Evolutionary conservation across 2,329 filamentous ascomycete species (phyloP).

Genomic region (Achaetomium macrosporum): DNA sequence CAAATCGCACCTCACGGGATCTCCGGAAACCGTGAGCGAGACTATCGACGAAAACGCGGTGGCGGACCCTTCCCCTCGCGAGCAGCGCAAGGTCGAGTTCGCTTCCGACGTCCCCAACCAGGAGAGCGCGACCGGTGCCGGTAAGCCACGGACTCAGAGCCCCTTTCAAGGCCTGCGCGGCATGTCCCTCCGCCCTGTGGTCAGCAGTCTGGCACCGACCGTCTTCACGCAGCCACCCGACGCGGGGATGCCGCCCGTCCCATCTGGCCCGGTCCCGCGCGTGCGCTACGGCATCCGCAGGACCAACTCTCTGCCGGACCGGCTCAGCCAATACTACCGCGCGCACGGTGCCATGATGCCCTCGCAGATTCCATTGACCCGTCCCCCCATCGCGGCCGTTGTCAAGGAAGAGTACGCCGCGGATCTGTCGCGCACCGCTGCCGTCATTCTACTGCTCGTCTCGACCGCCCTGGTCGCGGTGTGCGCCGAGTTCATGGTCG

Average conservation of each 20-base stretch:
- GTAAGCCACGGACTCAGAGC: conserved; percentile 30
- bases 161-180: conserved; percentile 52
- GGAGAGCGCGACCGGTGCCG: conserved; percentile 28
- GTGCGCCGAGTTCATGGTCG: conserved; percentile 66
- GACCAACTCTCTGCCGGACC: conserved; percentile 68
- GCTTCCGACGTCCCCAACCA: conserved; percentile 27
- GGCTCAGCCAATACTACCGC: conserved; percentile 48
- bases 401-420: conserved; percentile 37
- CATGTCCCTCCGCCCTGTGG: conserved; percentile 56
- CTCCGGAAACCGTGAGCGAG: conserved; percentile 26
- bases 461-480: conserved; percentile 61
- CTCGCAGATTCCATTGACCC: conserved; percentile 38
- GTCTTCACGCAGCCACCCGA: conserved; percentile 55
- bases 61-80: conserved; percentile 29
- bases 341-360: conserved; percentile 47
- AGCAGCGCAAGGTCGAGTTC: conserved; percentile 55
- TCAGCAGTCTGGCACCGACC: conserved; percentile 63
- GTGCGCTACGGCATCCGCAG: conserved; percentile 62
- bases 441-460: conserved; percentile 56
- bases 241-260: conserved; percentile 24
- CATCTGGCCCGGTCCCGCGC: conserved; percentile 46
- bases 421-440: conserved; percentile 49
- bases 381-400: conserved; percentile 28
- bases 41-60: conserved; percentile 31
- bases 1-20: conserved; percentile 32